Evolutionary conservation across 371 early-diverging fungal species (phyloP), one percentile per base, ranked within the genome.

Genomic region (Syncephalis plumigaleata): DNA sequence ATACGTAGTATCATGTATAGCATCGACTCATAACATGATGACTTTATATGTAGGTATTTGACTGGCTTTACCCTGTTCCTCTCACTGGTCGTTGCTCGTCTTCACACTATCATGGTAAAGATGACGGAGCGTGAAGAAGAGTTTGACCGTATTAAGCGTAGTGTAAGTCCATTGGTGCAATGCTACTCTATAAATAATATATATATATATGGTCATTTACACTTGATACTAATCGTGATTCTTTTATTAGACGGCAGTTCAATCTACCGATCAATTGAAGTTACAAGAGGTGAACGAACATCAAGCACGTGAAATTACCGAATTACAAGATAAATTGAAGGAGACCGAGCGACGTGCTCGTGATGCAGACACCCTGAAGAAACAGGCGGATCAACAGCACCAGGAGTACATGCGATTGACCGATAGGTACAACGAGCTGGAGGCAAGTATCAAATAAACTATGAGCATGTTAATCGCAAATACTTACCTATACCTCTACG

Each of bases 51-150:
- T 55, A 66, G 67, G 63, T 78, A 91, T 48, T 58, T 91, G 55
- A 84, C 84, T 18, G 91, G 90, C 2, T 85, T 85, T 54, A 87
- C 90, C 1, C 62, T 91, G 39, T 87, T 89, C 52, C 62, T 91
- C 44, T 87, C 87, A 0, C 60, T 89, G 70, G 78, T 87, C 43
- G 64, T 87, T 42, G 80, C 79, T 56, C 77, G 86, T 36, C 81
- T 84, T 25, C 76, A 74, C 58, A 61, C 73, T 27, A 63, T 85
- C 51, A 68, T 87, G n/a, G 43, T 74, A 49, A 76, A 82, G 46
- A 61, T 85, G 49, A 52, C 81, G 40, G 63, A 68, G 48, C 67
- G 68, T 42, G 83, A 85, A 50, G 80, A 79, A 45, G 74, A 79
- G 52, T 56, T 77, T 22, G 76, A 73, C 23, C 50, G 57, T 26